Base-by-base conservation (phyloP, 495 filamentous ascomycete genomes). In the Cercophora scortea region DNA sequence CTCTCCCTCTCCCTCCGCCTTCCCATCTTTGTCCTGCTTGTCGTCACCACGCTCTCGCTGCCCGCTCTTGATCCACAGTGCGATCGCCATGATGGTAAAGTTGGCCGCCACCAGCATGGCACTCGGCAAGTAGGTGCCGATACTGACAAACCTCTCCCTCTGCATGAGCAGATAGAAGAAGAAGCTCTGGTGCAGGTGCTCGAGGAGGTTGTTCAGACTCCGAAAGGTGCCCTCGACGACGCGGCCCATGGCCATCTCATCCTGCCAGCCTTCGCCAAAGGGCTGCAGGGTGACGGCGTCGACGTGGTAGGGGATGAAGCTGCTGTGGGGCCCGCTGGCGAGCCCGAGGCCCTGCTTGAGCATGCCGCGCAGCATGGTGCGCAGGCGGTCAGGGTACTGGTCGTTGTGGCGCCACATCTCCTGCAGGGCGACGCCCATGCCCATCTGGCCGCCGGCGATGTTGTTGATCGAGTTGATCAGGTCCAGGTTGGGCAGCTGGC, bases 111-210 rank as follows among this genome's bases (percentile, higher is more conserved):
- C 79, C 32, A 96, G 70, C 94, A 98, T 97, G 7, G 91, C 93
- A 67, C 90, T 95, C 5, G 94, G 93, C 6, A 98, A 75, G 61
- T 98, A 98, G 1, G 93, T 98, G 16, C 93, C 93, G 54, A 98
- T 98, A 67, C 92, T 96, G 50, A 97, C 94, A 67, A 97, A 98
- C 8, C 90, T 81, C 49, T 93, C 85, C 15, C 83, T 76, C 49
- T 89, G 84, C 80, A 98, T 90, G 15, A 98, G 80, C 19, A 98
- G 72, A 67, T 98, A 98, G 72, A 98, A 97, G 77, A 98, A 98
- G 77, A 97, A 98, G 63, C 89, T 95, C 74, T 98, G 93, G 62
- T 98, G 93, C 54, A 98, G 80, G 66, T 97, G 90, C 70, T 98
- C 93, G 13, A 98, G 78, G 48, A 98, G 70, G 63, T 98, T 98